A percentile compares a stretch with the other conserved stretches of the same genome.
Conservation (phyloP, 106 monocot species). For the Iris macrosiphon region DNA sequence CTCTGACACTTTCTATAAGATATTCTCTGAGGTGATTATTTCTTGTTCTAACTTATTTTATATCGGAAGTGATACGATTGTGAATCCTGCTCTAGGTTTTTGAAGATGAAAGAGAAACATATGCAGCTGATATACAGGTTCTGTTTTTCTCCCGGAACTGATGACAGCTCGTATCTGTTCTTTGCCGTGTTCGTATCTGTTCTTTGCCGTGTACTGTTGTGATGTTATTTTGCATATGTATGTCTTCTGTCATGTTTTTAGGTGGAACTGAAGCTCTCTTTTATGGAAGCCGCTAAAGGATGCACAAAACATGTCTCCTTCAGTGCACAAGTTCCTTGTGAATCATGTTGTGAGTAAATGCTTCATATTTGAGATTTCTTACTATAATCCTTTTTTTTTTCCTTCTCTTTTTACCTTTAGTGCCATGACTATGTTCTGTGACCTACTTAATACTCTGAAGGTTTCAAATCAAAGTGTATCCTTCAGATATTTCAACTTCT, state of each 20-base stretch:
- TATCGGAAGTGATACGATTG: conserved; percentile 1
- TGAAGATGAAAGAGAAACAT: conserved; percentile 57
- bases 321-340: conserved; percentile 38
- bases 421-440: too few species aligned
- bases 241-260: conserved; percentile 13
- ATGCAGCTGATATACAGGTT: conserved; percentile 52
- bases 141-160: not conserved
- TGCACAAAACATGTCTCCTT: conserved; percentile 55
- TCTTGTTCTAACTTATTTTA: not conserved
- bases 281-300: conserved; percentile 58
- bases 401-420: too few species aligned
- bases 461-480: too few species aligned
- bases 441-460: too few species aligned
- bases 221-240: not conserved
- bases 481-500: too few species aligned
- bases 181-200: not conserved
- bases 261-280: conserved; percentile 51
- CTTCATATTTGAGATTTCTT: not conserved
- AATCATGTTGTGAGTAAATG: conserved; percentile 54
- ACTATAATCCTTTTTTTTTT: too few species aligned
- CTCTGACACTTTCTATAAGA: conserved; percentile 75
- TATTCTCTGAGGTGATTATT: conserved; percentile 81
- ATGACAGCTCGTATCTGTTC: too few species aligned
- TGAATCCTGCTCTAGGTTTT: conserved; percentile 55
- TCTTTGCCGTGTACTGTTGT: not conserved